Base-by-base conservation (phyloP, 495 filamentous ascomycete genomes). In the Viridothelium virens region DNA sequence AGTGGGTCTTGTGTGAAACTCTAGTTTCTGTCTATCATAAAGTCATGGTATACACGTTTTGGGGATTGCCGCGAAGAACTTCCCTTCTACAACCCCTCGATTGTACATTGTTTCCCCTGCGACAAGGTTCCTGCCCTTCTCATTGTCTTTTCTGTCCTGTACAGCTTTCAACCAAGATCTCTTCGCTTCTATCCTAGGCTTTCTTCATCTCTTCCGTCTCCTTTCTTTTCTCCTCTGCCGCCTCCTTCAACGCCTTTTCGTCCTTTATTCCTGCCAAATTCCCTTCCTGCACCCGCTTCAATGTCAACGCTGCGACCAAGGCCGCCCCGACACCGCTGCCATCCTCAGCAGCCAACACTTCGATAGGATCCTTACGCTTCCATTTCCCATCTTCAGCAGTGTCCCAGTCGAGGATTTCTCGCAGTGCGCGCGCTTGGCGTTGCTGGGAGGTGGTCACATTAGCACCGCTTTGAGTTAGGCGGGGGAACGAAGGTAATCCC, bases 301-400 rank as follows among this genome's bases (percentile, higher is more conserved):
- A 76, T 16, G 93, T 97, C 77, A 97, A 78, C 36, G 92, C 93
- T 16, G 93, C 93, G 80, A 97, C 96, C 59, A 97, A 78, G 0
- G 93, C 93, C 64, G 93, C 93, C 64, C 93, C 93, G n/a, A 97
- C 93, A 84, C 93, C 93, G 66, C 86, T 90, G 66, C 93, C 93
- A 76, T 97, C 93, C 80, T 97, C 93, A 38, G 93, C 91, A 31
- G 91, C 87, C 71, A 91, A 70, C 68, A 97, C 88, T 77, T 86
- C 84, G 44, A 97, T 86, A 53, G 91, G 91, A 74, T 97, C 93
- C 38, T 69, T 56, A 1, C 70, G 68, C 31, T 66, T 66, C 73
- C 88, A 84, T 75, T 89, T 88, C 10, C 79, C 71, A 72, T 83
- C 79, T 63, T 79, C 81, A 79, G 83, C 85, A 62, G 84, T 84